Conservation (phyloP, 257 asterid species). For the Solanum lycopersicoides region DNA sequence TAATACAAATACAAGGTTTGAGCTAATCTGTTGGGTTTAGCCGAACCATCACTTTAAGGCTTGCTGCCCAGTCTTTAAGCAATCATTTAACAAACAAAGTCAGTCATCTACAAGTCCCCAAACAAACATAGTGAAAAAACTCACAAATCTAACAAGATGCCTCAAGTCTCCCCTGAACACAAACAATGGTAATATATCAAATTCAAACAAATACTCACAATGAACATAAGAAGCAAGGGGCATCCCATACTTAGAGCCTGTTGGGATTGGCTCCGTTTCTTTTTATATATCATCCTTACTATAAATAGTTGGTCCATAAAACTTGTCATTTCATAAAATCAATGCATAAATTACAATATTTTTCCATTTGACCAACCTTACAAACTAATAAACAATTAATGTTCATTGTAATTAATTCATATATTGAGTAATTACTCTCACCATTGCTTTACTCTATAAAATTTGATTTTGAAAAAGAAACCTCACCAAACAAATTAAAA, state of each 20-base stretch:
- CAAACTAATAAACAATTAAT: neutral
- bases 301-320: no score
- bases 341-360: no score
- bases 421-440: neutral
- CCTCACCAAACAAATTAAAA: neutral
- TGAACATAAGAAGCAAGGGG: neutral
- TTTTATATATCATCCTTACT: no score
- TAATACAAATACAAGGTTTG: neutral
- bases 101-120: neutral
- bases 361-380: no score
- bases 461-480: neutral
- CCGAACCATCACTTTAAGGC: neutral
- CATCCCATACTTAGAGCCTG: neutral
- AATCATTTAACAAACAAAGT: neutral
- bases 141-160: neutral
- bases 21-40: neutral
- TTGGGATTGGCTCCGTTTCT: no score
- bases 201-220: neutral
- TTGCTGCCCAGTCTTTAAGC: neutral
- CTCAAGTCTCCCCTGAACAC: neutral
- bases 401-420: neutral
- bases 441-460: neutral
- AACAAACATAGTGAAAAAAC: neutral
- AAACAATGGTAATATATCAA: neutral
- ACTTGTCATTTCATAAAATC: no score